Evolutionary conservation across 176 grass and related monocot species (phyloP), one percentile per base, ranked within the genome.

Genomic region (Zoysia pacifica): DNA sequence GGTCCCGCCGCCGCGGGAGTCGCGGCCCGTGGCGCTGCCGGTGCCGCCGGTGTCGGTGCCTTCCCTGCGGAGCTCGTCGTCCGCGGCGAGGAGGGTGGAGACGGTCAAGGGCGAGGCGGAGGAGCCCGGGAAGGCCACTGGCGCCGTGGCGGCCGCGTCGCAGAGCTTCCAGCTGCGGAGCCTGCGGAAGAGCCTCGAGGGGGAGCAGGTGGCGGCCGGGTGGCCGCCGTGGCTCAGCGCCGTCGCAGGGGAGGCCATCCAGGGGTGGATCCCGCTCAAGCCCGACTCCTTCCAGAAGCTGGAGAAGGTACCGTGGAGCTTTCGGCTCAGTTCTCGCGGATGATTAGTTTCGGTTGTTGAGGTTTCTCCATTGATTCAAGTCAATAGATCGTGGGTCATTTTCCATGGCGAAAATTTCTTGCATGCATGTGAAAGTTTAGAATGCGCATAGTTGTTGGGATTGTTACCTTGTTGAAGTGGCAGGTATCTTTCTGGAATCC

Each of bases 131-230:
- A 93, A 83, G 79, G 79, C 77, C 39, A 42, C 47, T 3, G 51
- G 85, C 39, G 44, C 79, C 18, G 70, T 68, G 15, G 15, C 81
- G 1, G 46, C 78, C 18, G 60, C 76, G 19, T 83, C 77, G 45
- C 74, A 86, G 67, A 95, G 84, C 76, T 79, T 89, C 73, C 89
- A 90, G 58, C 81, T 99, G 84, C 68, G 86, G 64, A 95, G 82
- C 79, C 88, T 99, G 38, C 92, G 89, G 48, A 95, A 65, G 72
- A 87, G 91, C 77, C 79, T 99, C 20, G 92, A 99, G 82, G 96
- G 96, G n/a, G 96, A 99, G 77, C 96, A 95, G 79, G 88, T 93
- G 64, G 96, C 96, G 14, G 96, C 96, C 50, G 96, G 96, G n/a
- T 99, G 96, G 96, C 96, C 96, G 15, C 79, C 86, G 12, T 99